phyloP scores from a whole-genome alignment of 2,329 filamentous ascomycete genomes.

The Coniochaeta hoffmannii region DNA sequence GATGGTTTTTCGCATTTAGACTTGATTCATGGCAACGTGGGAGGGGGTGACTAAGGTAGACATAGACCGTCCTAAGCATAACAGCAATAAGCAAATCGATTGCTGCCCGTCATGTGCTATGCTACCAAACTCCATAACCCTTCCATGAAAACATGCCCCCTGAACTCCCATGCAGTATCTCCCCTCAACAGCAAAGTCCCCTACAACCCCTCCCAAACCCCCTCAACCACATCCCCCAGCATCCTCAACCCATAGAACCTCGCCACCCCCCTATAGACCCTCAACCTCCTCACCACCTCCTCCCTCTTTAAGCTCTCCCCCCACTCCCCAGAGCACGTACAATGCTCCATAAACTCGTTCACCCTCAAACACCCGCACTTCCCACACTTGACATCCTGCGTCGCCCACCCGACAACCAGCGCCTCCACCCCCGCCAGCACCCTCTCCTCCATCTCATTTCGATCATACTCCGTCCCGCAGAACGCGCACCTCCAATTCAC shows the following conservation, averaged over 20 bases:
- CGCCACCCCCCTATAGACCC: slow-evolving; percentile 67
- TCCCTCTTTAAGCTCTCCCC: slow-evolving; percentile 59
- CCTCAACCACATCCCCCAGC: slow-evolving; percentile 67
- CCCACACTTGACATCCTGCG: slow-evolving; percentile 79
- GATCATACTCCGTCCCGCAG: slow-evolving; percentile 69
- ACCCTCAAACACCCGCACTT: slow-evolving; percentile 65
- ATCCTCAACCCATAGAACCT: slow-evolving; percentile 75
- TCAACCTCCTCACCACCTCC: slow-evolving; percentile 57
- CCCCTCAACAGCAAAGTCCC: not conserved
- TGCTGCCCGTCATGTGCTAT: too few species aligned
- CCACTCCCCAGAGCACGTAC: slow-evolving; percentile 87
- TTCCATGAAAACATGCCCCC: not conserved
- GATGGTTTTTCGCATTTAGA: too few species aligned
- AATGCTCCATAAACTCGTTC: slow-evolving; percentile 97
- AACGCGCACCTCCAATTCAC: slow-evolving; percentile 66
- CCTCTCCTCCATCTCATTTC: slow-evolving; percentile 75
- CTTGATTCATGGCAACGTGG: not conserved
- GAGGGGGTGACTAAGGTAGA: too few species aligned
- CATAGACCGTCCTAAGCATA: too few species aligned
- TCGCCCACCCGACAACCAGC: slow-evolving; percentile 70
- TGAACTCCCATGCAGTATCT: not conserved
- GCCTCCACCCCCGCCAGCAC: slow-evolving; percentile 72
- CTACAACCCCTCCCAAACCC: slow-evolving; percentile 43
- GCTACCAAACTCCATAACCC: not conserved
- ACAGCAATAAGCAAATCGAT: too few species aligned